These are phyloP conservation scores for Paspalum notatum DNA, from an alignment of 176 grass and related monocot genomes.

Conservation along the genomic window DNA sequence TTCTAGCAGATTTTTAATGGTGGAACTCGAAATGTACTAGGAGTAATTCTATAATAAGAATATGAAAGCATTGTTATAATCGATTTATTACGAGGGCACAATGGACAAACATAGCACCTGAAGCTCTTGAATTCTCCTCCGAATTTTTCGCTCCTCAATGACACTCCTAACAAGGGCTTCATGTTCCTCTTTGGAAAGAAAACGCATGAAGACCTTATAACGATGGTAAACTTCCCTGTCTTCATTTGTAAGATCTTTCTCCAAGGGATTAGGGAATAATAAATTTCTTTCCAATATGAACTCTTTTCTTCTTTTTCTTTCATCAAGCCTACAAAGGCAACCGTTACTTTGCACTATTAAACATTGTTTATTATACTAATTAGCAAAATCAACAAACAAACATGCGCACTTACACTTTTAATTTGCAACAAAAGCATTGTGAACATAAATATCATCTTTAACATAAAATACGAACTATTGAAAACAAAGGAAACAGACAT, in stretches of 20 bases:
- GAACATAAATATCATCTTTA: slow-evolving; percentile 6
- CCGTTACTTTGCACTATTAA: slow-evolving; percentile 16
- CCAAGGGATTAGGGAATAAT: slow-evolving; percentile 80
- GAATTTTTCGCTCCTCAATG: slow-evolving; percentile 82
- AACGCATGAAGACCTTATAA: slow-evolving; percentile 95
- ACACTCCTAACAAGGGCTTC: slow-evolving; percentile 71
- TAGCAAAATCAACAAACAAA: slow-evolving; percentile 8
- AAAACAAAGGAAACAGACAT: not conserved
- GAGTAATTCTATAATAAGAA: not conserved
- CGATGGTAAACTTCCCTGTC: slow-evolving; percentile 88
- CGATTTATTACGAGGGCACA: not conserved
- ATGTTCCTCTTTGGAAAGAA: slow-evolving; percentile 90
- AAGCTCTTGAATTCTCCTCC: slow-evolving; percentile 92
- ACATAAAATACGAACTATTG: not conserved
- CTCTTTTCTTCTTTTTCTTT: slow-evolving; percentile 98
- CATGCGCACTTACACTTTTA: not conserved
- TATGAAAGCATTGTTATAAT: not conserved
- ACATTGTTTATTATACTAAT: slow-evolving; percentile 2
- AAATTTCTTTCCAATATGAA: slow-evolving; percentile 99
- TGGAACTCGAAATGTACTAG: not conserved
- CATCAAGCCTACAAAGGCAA: slow-evolving; percentile 73
- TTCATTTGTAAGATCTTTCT: slow-evolving; percentile 85
- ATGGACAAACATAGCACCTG: slow-evolving; percentile 51
- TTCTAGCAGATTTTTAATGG: slow-evolving; percentile 8
- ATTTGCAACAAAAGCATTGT: slow-evolving; percentile 9